These are phyloP conservation scores for Apiospora malaysiana DNA, from an alignment of 2,329 filamentous ascomycete genomes.

Conservation along the genomic window DNA sequence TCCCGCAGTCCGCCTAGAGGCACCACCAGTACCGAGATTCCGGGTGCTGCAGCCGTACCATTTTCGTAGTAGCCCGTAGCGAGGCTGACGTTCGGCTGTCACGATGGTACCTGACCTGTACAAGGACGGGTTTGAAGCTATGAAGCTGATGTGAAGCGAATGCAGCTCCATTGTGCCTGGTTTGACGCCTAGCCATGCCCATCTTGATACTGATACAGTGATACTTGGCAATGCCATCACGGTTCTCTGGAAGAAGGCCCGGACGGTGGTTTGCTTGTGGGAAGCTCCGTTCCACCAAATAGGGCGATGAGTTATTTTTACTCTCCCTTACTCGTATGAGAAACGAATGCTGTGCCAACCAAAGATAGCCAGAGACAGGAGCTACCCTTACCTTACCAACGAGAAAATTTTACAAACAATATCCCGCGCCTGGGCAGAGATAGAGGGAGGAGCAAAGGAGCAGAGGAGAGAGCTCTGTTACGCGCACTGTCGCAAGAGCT, in stretches of 20 bases:
- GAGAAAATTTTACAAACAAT: conserved; percentile 10
- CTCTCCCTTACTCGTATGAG: conserved; percentile 9
- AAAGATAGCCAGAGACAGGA: background rate
- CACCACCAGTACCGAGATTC: conserved; percentile 20
- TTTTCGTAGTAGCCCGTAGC: conserved; percentile 15
- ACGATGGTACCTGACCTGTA: background rate
- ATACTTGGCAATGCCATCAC: background rate
- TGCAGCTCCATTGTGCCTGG: too few species aligned
- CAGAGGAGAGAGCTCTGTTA: background rate
- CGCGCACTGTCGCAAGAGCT: conserved; percentile 14
- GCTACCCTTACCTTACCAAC: conserved; percentile 1
- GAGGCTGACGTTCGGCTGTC: conserved; percentile 19
- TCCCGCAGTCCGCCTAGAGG: conserved; percentile 2
- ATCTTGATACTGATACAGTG: background rate
- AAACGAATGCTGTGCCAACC: conserved; percentile 11
- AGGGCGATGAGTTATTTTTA: conserved; percentile 20
- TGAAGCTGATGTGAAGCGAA: background rate
- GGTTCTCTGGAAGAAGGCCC: background rate
- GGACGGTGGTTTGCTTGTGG: background rate
- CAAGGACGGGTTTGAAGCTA: background rate
- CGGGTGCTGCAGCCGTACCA: conserved; percentile 20
- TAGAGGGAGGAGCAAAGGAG: too few species aligned
- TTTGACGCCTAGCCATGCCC: too few species aligned
- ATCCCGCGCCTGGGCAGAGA: background rate
- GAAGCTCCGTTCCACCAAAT: conserved; percentile 12